Evolutionary conservation across 371 early-diverging fungal genomes (phyloP), one percentile per base, ranked within the genome.

Genomic region (Rhizopus stolonifer): DNA sequence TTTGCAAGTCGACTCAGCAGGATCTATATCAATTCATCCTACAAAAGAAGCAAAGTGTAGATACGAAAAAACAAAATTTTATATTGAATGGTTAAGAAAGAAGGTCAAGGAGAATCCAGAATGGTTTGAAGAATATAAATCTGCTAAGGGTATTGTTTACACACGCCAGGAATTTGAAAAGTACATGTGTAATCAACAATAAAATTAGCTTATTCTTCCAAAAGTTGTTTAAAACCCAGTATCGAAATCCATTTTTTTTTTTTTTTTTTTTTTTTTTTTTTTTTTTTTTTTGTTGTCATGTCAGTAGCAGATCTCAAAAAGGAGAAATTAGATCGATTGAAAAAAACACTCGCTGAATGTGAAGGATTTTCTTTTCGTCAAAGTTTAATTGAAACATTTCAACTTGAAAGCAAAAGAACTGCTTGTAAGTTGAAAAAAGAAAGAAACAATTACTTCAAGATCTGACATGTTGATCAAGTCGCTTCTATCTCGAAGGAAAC

Each of bases 101-200:
- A 83, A 87, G 54, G 56, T 86, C 19, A 52, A 66, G 34, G 61
- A 69, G 4, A 65, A 90, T 26, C 93, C 94, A 3, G 80, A 77
- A n/a, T 72, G 89, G 52, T 96, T 95, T 63, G 61, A 52, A 9
- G 71, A 70, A 0, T 93, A 79, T 63, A 65, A 63, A 29, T 58
- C 86, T 4, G 73, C 85, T 14, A 85, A 88, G 46, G 95, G 96
- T 0, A 91, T 96, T 49, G 87, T 95, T 49, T 61, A 58, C 9
- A 79, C 82, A 4, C 84, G 95, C 18, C 81, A 89, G 44, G 59
- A 78, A 50, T 94, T 93, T 56, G 68, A 92, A 52, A 61, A 70
- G 9, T 53, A 46, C n/a, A n/a, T n/a, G n/a, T n/a, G n/a, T n/a
- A n/a, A n/a, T n/a, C n/a, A n/a, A n/a, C n/a, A n/a, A n/a, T n/a